A percentile compares a stretch with the other conserved stretches of the same genome.
Evolutionary conservation across 2,329 filamentous ascomycete genomes (phyloP).

Genomic region (Penicillium hordei): DNA sequence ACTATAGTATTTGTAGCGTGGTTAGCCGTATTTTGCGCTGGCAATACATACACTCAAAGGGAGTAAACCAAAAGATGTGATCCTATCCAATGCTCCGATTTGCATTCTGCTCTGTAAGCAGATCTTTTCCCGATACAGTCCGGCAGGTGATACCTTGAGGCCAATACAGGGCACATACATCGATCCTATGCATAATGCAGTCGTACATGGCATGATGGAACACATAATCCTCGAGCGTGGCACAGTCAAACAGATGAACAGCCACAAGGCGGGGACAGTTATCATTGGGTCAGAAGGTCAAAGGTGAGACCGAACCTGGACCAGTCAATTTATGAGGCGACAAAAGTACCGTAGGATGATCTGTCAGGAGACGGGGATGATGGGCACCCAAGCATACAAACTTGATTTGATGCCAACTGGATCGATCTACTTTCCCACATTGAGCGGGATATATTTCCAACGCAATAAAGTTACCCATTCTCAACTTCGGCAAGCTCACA

Average conservation of each 20-base stretch:
- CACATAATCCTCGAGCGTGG: constrained; percentile 13
- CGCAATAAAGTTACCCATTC: not conserved
- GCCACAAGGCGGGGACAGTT: constrained; percentile 25
- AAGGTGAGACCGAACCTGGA: constrained; percentile 9
- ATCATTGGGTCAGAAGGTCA: not conserved
- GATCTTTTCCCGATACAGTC: constrained; percentile 17
- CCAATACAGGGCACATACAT: constrained; percentile 10
- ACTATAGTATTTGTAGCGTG: not conserved
- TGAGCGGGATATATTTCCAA: not conserved
- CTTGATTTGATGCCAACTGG: not conserved
- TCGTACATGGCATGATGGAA: constrained; percentile 8
- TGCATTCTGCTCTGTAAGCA: constrained; percentile 14
- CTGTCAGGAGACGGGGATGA: constrained; percentile 3
- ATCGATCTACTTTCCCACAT: constrained; percentile 1
- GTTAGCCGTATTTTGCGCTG: not conserved
- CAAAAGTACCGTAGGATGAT: constrained; percentile 12
- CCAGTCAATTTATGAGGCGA: constrained; percentile 13
- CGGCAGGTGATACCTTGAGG: constrained; percentile 21
- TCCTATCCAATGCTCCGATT: constrained; percentile 17
- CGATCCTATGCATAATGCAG: constrained; percentile 2
- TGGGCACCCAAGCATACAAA: not conserved
- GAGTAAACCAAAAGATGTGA: constrained; percentile 17
- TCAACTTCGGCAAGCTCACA: not conserved
- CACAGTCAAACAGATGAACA: constrained; percentile 18
- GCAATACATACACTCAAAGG: not conserved